A percentile compares a stretch with the other conserved stretches of the same genome.
Evolutionary conservation across 805 yeast genomes (phyloP).

Genomic region (Metschnikowia santaceciliae): DNA sequence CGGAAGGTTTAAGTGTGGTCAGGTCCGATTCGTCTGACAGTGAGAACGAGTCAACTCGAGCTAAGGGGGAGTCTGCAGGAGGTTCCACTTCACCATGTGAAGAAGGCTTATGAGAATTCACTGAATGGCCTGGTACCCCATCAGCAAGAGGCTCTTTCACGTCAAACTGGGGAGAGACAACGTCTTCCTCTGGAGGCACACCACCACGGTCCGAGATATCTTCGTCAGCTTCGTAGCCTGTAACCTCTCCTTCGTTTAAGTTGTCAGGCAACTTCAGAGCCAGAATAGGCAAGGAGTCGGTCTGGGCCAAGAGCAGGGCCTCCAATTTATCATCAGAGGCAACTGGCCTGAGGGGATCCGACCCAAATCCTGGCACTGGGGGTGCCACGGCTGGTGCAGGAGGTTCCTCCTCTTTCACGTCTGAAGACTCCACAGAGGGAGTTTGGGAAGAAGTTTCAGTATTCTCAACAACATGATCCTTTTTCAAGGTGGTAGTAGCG

Average conservation of each 20-base stretch:
- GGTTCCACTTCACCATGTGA: slow-evolving; percentile 6
- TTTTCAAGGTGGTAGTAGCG: background rate
- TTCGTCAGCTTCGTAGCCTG: slow-evolving; percentile 74
- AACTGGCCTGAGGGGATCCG: background rate
- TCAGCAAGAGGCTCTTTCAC: background rate
- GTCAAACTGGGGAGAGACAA: background rate
- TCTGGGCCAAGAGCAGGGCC: background rate
- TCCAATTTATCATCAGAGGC: background rate
- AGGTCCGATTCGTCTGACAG: slow-evolving; percentile 3
- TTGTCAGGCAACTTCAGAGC: background rate
- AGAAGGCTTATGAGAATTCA: background rate
- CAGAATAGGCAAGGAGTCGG: background rate
- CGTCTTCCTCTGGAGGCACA: slow-evolving; percentile 1
- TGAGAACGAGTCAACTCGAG: slow-evolving; percentile 1
- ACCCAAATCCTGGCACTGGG: background rate
- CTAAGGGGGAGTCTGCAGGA: slow-evolving; percentile 10
- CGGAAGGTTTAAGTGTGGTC: background rate
- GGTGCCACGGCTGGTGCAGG: background rate
- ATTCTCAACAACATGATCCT: background rate
- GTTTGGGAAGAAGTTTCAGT: background rate
- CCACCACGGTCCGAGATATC: slow-evolving; percentile 32
- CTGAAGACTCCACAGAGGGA: background rate
- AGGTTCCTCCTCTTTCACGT: background rate
- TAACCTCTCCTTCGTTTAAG: slow-evolving; percentile 25
- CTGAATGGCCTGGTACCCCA: background rate